Conservation (phyloP, 2,329 filamentous ascomycete genomes). For the Apiospora pterosperma region DNA sequence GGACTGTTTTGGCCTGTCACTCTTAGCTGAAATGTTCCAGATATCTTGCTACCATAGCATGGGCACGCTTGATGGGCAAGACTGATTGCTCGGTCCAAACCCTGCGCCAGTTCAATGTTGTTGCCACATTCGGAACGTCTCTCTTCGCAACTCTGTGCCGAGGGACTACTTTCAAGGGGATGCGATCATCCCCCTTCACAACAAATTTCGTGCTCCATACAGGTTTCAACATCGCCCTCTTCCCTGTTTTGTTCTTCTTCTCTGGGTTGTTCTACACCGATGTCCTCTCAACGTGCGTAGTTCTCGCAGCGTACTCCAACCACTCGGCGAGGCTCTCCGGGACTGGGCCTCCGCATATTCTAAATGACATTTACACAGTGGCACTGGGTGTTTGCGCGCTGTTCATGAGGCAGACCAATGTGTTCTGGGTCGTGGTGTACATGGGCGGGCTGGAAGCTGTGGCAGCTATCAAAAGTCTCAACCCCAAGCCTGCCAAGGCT, state of each 20-base stretch:
- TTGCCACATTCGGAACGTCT: slow-evolving; percentile 39
- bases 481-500: slow-evolving; percentile 26
- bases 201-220: slow-evolving; percentile 45
- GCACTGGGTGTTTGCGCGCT: slow-evolving; percentile 63
- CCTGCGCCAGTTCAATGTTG: slow-evolving; percentile 47
- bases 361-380: slow-evolving; percentile 43
- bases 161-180: slow-evolving; percentile 34
- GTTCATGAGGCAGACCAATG: slow-evolving; percentile 87
- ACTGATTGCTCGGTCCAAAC: slow-evolving; percentile 35
- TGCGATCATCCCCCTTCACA: slow-evolving; percentile 31
- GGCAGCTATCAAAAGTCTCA: slow-evolving; percentile 45
- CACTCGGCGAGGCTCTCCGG: slow-evolving; percentile 44
- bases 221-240: slow-evolving; percentile 76
- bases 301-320: slow-evolving; percentile 66
- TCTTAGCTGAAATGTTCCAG: slow-evolving; percentile 11
- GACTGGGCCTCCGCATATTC: slow-evolving; percentile 22
- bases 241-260: slow-evolving; percentile 94
- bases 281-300: slow-evolving; percentile 72
- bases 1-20: background rate
- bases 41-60: slow-evolving; percentile 38
- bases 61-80: slow-evolving; percentile 26
- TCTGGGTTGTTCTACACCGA: slow-evolving; percentile 95
- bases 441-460: slow-evolving; percentile 61
- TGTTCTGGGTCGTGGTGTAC: slow-evolving; percentile 88
- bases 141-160: slow-evolving; percentile 50